Evolutionary conservation across 495 filamentous ascomycete genomes (phyloP), one percentile per base, ranked within the genome.

Genomic region (Neurospora discreta): DNA sequence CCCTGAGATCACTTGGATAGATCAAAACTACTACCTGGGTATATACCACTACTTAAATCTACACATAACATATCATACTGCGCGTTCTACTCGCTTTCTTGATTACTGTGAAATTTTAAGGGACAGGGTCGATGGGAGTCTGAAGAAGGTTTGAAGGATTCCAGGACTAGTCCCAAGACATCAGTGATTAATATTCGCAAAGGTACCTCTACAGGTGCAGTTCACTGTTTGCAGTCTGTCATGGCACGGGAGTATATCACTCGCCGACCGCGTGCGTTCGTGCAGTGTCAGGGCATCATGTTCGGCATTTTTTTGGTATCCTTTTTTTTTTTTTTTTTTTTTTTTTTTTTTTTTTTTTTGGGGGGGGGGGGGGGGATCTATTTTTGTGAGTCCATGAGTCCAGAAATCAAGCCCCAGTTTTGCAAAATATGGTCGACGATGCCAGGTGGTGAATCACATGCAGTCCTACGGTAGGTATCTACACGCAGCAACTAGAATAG

Each of bases 51-150:
- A 65, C 9, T 8, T 33, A 60, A 33, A 30, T 3, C 26, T 33
- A 60, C 26, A 0, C 9, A 18, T 18, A 1, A 33, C 0, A 33
- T 5, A 60, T 0, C 1, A 16, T 26, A 3, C 1, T 0, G 52
- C 52, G 2, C 23, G 11, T 16, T 60, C 23, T 60, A 3, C 20
- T 8, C 2, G 52, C 33, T 4, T 1, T 30, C 1, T 60, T 15
- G 1, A 6, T 30, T 1, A 58, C 3, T 52, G 10, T n/a, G 18
- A n/a, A 18, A n/a, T 46, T 0, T n/a, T 3, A 46, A 23, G 0
- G 3, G n/a, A 52, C 6, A 5, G 36, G 36, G 16, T 2, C 0
- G 23, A 30, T 33, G 6, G 13, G 6, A 23, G 23, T 60, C 23
- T 26, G 33, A 60, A 60, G 52, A 60, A 60, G 13, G 52, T 52